Evolutionary conservation across 2,329 filamentous ascomycete species (phyloP).

Genomic region (Ophiocordyceps sinensis): DNA sequence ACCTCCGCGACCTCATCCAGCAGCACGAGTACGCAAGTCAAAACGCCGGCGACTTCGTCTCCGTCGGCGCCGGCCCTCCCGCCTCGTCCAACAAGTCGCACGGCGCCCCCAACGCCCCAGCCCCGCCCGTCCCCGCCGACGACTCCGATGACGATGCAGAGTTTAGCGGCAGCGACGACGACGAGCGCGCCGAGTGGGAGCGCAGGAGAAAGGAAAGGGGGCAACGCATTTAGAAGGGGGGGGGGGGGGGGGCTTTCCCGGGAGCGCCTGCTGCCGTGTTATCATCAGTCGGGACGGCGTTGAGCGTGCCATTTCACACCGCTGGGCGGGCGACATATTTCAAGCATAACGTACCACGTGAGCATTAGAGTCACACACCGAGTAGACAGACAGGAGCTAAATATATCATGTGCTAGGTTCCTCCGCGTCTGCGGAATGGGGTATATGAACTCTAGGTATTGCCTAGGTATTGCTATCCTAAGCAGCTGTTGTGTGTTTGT

Average conservation of each 20-base stretch:
- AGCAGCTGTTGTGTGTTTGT: not conserved
- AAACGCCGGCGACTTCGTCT: constrained; percentile 44
- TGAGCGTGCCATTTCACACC: constrained; percentile 3
- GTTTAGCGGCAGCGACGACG: constrained; percentile 50
- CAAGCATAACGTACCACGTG: not conserved
- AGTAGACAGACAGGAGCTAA: constrained; percentile 2
- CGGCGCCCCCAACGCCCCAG: constrained; percentile 6
- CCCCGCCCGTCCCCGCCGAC: constrained; percentile 7
- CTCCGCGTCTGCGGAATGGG: constrained; percentile 1
- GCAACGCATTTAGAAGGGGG: constrained; percentile 8
- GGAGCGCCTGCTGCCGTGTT: not conserved
- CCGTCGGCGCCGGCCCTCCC: constrained; percentile 11
- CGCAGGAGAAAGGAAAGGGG: constrained; percentile 31
- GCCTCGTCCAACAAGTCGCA: too few species aligned
- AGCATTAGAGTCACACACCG: not conserved
- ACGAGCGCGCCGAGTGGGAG: constrained; percentile 49
- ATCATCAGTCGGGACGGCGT: constrained; percentile 1
- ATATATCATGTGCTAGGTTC: constrained; percentile 2
- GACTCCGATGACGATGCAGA: constrained; percentile 33
- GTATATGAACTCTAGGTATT: constrained; percentile 4
- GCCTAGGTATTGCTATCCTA: constrained; percentile 3
- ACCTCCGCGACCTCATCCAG: constrained; percentile 47
- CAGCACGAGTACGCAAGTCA: constrained; percentile 53
- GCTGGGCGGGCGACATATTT: not conserved
- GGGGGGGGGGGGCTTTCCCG: not conserved